These are phyloP conservation scores for Neophaeococcomyces aloes DNA, from an alignment of 2,329 filamentous ascomycete genomes.

Conservation along the genomic window DNA sequence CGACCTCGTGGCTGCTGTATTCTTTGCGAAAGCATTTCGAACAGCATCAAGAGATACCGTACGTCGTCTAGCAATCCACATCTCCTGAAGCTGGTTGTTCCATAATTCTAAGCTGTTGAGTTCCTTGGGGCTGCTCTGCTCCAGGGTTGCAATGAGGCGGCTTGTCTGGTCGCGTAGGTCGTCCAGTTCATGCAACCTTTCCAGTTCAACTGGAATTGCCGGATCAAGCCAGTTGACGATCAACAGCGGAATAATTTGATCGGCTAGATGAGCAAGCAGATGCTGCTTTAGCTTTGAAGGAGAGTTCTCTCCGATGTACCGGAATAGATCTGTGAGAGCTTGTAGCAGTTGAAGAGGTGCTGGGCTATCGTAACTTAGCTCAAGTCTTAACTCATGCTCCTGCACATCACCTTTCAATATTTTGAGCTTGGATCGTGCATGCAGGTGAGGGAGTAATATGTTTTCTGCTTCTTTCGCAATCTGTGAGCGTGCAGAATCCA, in stretches of 20 bases:
- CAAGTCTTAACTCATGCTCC: slow-evolving; percentile 11
- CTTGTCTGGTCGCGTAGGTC: slow-evolving; percentile 54
- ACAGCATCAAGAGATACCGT: slow-evolving; percentile 69
- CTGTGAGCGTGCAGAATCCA: neutral
- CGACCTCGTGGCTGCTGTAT: slow-evolving; percentile 54
- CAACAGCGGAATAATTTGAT: slow-evolving; percentile 52
- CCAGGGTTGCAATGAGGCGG: slow-evolving; percentile 54
- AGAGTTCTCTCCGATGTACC: neutral
- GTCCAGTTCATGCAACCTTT: slow-evolving; percentile 50
- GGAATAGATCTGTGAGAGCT: neutral
- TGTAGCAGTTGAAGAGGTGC: neutral
- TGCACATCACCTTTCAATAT: slow-evolving; percentile 17
- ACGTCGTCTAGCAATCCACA: slow-evolving; percentile 77
- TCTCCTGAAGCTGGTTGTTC: slow-evolving; percentile 66
- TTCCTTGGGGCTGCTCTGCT: slow-evolving; percentile 52
- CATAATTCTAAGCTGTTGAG: slow-evolving; percentile 60
- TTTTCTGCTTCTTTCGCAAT: slow-evolving; percentile 2
- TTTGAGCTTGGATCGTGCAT: slow-evolving; percentile 10
- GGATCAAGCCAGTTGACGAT: slow-evolving; percentile 65
- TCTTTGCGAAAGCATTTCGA: slow-evolving; percentile 55
- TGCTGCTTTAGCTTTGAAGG: slow-evolving; percentile 1
- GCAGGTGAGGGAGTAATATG: slow-evolving; percentile 15
- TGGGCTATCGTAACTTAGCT: neutral
- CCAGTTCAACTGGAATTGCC: slow-evolving; percentile 62
- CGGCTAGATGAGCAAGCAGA: neutral